Evolutionary conservation across 1,139 yeast species (phyloP).

Genomic region (Saccharomyces uvarum): DNA sequence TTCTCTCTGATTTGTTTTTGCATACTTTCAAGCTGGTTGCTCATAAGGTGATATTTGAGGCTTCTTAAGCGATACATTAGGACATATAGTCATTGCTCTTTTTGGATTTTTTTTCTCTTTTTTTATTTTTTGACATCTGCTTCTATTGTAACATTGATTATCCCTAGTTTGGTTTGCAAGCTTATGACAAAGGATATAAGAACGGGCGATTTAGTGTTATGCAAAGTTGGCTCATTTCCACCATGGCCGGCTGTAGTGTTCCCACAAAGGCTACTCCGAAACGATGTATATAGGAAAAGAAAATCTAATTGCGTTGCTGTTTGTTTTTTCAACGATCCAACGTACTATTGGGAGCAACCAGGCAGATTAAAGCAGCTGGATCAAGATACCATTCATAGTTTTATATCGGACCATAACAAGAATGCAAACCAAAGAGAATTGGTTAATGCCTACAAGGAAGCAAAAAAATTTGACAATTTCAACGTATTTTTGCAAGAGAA

Average conservation of each 20-base stretch:
- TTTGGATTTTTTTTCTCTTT: not conserved
- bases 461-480: constrained; percentile 20
- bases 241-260: constrained; percentile 36
- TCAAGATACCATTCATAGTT: constrained; percentile 12
- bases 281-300: constrained; percentile 26
- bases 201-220: constrained; percentile 33
- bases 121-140: not conserved
- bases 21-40: not conserved
- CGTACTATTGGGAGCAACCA: constrained; percentile 33
- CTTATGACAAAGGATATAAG: constrained; percentile 17
- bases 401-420: constrained; percentile 14
- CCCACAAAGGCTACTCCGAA: constrained; percentile 29
- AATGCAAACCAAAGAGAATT: constrained; percentile 19
- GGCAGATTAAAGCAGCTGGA: constrained; percentile 22
- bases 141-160: not conserved
- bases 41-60: not conserved
- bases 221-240: constrained; percentile 32
- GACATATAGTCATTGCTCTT: not conserved
- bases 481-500: constrained; percentile 23
- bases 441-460: constrained; percentile 27
- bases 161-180: not conserved
- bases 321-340: constrained; percentile 33
- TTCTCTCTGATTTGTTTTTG: not conserved
- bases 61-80: not conserved
- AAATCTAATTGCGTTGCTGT: constrained; percentile 28